Evolutionary conservation across 371 early-diverging fungal genomes (phyloP).

Genomic region (Mortierella sp.): DNA sequence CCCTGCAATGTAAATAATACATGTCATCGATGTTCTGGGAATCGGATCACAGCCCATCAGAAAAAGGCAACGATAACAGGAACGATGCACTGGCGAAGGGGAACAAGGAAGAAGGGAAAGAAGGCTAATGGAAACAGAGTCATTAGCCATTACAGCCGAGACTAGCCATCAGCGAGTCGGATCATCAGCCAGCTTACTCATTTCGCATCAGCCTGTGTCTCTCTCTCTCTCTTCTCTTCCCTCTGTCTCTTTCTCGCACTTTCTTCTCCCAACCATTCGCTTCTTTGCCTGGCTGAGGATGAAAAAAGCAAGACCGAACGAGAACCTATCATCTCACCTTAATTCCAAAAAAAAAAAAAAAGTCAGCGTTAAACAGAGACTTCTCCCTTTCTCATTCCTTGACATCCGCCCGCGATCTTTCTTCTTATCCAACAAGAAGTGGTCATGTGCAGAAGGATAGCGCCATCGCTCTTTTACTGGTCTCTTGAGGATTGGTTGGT

Average conservation of each 20-base stretch:
- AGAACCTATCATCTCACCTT: conserved; percentile 4
- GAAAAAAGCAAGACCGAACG: conserved; percentile 1
- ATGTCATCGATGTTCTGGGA: no score
- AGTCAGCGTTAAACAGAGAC: not conserved
- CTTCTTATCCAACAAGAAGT: not conserved
- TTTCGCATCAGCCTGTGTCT: not conserved
- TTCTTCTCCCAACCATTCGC: not conserved
- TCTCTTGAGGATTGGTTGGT: not conserved
- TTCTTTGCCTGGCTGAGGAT: not conserved
- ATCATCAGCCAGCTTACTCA: not conserved
- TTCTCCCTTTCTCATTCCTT: not conserved
- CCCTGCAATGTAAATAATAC: no score
- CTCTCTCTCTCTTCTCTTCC: not conserved
- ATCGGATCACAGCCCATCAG: not conserved
- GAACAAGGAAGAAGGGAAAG: not conserved
- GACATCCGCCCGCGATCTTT: not conserved
- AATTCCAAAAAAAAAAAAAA: not conserved
- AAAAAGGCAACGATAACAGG: conserved; percentile 11
- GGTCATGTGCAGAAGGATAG: conserved; percentile 7
- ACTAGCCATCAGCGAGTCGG: conserved; percentile 12
- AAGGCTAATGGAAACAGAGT: not conserved
- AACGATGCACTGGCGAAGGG: no score
- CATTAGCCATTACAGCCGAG: no score
- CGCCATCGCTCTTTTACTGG: conserved; percentile 9
- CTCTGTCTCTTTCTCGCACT: not conserved